Evolutionary conservation across 208 protist species (phyloP), one percentile per base, ranked within the genome.

Genomic region (Wallacemonas collosoma): DNA sequence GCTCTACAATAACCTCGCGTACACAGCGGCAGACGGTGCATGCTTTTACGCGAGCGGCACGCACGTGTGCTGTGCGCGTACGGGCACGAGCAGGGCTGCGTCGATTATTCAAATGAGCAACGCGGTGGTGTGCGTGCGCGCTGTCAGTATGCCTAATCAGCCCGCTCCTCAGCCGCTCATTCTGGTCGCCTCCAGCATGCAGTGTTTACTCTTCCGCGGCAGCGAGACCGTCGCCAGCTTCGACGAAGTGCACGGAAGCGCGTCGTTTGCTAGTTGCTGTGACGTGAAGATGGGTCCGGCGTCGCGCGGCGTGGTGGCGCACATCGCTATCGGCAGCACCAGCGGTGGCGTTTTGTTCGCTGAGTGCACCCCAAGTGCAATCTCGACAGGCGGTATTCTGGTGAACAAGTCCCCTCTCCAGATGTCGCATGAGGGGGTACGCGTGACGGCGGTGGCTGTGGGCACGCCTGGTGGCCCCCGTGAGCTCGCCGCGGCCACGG

Each of bases 1-100:
- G 26, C 65, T 86, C 11, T 79, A 68, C 64, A 90, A 87, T 64
- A 90, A 90, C 72, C 66, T 90, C 39, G 75, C 45, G 26, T 77
- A 56, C 74, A 75, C 75, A 61, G 71, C 45, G 14, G 53, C 56
- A 55, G 72, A 53, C 58, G 62, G 17, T 64, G 50, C 65, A 55
- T 73, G 60, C 3, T 73, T 63, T 9, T 82, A 76, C 70, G 78
- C 78, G 1, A 14, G 73, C n/a, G 65, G 68, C 35, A 71, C 78
- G 0, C 47, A 71, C 0, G 50, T 82, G 2, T 62, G 74, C 17
- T 75, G 80, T 7, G 73, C 86, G 17, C 75, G 78, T 57, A 41
- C 70, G 9, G 50, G 61, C 43, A 80, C 71, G 38, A 71, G 70
- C 3, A 45, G 45, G 14, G 64, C 64, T 5, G 47, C 57, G 45